These are phyloP conservation scores for Phialocephala subalpina DNA, from an alignment of 2,329 filamentous ascomycete genomes.

Conservation along the genomic window DNA sequence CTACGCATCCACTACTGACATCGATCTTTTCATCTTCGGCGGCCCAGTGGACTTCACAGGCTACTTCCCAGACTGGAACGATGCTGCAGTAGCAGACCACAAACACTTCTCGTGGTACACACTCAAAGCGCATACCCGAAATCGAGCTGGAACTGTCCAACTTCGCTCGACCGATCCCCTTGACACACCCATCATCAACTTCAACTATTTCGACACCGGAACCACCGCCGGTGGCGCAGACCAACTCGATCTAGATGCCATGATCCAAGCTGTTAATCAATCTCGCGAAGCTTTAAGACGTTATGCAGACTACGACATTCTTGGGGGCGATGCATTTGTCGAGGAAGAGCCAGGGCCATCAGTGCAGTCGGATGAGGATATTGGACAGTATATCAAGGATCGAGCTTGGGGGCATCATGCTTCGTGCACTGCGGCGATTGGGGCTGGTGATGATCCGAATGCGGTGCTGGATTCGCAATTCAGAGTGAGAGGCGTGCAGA, in stretches of 20 bases:
- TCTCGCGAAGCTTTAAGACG: slow-evolving; percentile 33
- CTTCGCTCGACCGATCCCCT: slow-evolving; percentile 68
- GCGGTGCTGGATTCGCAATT: slow-evolving; percentile 65
- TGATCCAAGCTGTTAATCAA: slow-evolving; percentile 29
- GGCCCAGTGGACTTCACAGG: slow-evolving; percentile 47
- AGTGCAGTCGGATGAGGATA: slow-evolving; percentile 51
- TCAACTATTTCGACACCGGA: slow-evolving; percentile 65
- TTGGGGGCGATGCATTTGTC: slow-evolving; percentile 51
- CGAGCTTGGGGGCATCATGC: slow-evolving; percentile 66
- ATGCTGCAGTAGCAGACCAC: slow-evolving; percentile 42
- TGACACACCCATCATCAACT: slow-evolving; percentile 68
- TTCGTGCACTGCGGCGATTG: slow-evolving; percentile 62
- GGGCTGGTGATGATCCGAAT: slow-evolving; percentile 58
- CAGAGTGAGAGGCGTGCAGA: slow-evolving; percentile 61
- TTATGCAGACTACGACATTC: slow-evolving; percentile 45
- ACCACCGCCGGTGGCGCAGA: slow-evolving; percentile 27
- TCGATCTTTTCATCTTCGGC: slow-evolving; percentile 47
- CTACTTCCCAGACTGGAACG: slow-evolving; percentile 52
- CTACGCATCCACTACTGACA: slow-evolving; percentile 48
- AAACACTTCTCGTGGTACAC: slow-evolving; percentile 50
- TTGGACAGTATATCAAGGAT: slow-evolving; percentile 56
- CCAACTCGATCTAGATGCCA: slow-evolving; percentile 32
- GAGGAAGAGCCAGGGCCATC: slow-evolving; percentile 52
- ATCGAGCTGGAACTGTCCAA: slow-evolving; percentile 66
- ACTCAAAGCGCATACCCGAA: slow-evolving; percentile 70